These are phyloP conservation scores for Thalassiosira mediterranea DNA, from an alignment of 352 stramenopile species.

Conservation along the genomic window DNA sequence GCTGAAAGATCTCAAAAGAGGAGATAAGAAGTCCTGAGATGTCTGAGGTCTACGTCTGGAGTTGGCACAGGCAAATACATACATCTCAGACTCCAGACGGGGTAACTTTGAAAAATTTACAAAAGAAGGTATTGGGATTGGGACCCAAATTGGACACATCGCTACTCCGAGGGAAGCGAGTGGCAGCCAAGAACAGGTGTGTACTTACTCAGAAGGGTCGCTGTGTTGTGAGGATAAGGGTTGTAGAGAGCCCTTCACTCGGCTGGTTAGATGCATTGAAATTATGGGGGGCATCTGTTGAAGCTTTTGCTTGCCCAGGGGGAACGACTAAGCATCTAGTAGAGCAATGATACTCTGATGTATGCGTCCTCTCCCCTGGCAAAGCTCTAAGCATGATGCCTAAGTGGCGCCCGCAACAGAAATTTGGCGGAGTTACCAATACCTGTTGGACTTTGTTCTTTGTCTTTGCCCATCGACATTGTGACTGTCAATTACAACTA, in stretches of 20 bases:
- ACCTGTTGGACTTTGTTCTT: no score
- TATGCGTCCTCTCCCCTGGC: not conserved
- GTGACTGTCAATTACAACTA: no score
- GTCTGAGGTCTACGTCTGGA: no score
- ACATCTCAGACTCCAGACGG: no score
- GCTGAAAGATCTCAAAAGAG: not conserved
- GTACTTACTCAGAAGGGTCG: conserved; percentile 6
- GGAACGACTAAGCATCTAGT: not conserved
- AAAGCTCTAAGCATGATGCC: not conserved
- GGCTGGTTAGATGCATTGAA: not conserved
- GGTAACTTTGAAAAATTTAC: not conserved
- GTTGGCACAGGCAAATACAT: no score
- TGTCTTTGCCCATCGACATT: no score
- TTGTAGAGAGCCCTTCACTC: conserved; percentile 1
- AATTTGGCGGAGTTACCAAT: no score
- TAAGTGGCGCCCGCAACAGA: no score
- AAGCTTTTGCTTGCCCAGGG: conserved; percentile 3
- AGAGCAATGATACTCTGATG: not conserved
- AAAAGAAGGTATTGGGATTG: conserved; percentile 2
- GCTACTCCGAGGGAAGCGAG: not conserved
- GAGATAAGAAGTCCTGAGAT: conserved; percentile 10
- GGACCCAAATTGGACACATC: not conserved
- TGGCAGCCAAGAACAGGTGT: not conserved
- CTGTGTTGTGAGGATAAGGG: not conserved
- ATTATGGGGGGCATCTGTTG: conserved; percentile 2